Base-by-base conservation (phyloP, 345 rosid genomes). In the Melastoma malabathricum region DNA sequence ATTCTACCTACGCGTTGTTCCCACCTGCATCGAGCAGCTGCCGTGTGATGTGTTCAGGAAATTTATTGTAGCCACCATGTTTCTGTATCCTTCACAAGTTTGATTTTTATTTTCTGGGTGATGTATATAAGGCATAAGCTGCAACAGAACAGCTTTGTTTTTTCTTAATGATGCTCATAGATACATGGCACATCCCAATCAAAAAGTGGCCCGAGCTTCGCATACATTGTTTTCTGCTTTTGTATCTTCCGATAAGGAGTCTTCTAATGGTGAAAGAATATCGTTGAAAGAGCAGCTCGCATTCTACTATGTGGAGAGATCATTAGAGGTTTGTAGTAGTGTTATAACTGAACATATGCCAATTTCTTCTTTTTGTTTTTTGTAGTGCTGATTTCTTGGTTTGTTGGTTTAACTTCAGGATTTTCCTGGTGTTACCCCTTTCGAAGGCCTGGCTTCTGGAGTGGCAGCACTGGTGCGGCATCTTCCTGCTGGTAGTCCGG, bases 401-500 rank as follows among this genome's bases (percentile, higher is more conserved):
- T 55, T 7, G 25, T n/a, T n/a, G n/a, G n/a, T 54, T 12, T 50
- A 58, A 63, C 31, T 67, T 50, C 63, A 92, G 98, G 81, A 69
- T 47, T 87, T 76, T 74, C 98, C 93, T 29, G 80, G 64, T 61
- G 56, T 67, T 59, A 87, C 98, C 41, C 88, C 98, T 27, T 92
- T 92, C 67, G 92, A 92, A 65, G 96, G 96, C 46, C 73, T 92
- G 84, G 98, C 98, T 70, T 76, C 89, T 16, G 98, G 96, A 46
- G 81, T 87, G 56, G 93, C 71, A 51, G 78, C 96, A 59, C 63
- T 87, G 77, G 80, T 77, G 60, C 74, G 82, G 55, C 71, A 87
- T 72, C 89, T 90, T 72, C 95, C 93, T 57, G 93, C 95, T 13
- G 93, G 98, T 60, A 82, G 95, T 72, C 95, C 98, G 15, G 85